Evolutionary conservation across 352 stramenopile species (phyloP).

Genomic region (Salisapilia sapeloensis): DNA sequence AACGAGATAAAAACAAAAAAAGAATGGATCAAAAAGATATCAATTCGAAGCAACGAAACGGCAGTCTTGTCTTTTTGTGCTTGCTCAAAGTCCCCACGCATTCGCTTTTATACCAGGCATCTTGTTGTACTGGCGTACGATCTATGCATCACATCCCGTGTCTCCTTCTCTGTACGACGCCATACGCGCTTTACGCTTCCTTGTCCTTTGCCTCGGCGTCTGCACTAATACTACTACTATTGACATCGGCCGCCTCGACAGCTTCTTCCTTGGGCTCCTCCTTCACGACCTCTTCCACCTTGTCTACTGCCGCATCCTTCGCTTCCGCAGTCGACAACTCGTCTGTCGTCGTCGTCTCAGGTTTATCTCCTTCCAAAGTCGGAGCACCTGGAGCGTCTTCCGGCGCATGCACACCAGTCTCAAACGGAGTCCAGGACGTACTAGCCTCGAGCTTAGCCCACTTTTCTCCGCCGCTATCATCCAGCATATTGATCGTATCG

Average conservation of each 20-base stretch:
- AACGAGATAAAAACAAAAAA: too few species aligned
- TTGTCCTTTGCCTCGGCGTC: slow-evolving; percentile 2
- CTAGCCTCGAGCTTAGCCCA: slow-evolving; percentile 56
- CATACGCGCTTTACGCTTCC: neutral
- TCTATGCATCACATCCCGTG: too few species aligned
- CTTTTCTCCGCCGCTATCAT: slow-evolving; percentile 9
- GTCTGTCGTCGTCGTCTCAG: slow-evolving; percentile 32
- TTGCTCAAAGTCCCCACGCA: too few species aligned
- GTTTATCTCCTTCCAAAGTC: too few species aligned
- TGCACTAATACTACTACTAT: slow-evolving; percentile 3
- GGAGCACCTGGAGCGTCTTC: slow-evolving; percentile 20
- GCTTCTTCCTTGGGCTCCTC: slow-evolving; percentile 1
- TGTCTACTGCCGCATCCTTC: neutral
- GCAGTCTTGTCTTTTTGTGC: too few species aligned
- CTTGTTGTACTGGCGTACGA: too few species aligned
- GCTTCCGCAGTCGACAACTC: slow-evolving; percentile 9
- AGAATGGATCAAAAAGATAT: too few species aligned
- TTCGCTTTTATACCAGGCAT: too few species aligned
- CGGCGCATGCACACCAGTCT: slow-evolving; percentile 17
- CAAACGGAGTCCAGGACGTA: slow-evolving; percentile 50
- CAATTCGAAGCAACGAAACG: too few species aligned
- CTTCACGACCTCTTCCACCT: slow-evolving; percentile 5
- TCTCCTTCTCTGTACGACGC: too few species aligned
- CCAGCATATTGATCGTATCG: slow-evolving; percentile 1
- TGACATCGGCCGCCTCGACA: slow-evolving; percentile 4